phyloP scores from a whole-genome alignment of 139 green algal species.

The Pseudopediastrum boryanum region DNA sequence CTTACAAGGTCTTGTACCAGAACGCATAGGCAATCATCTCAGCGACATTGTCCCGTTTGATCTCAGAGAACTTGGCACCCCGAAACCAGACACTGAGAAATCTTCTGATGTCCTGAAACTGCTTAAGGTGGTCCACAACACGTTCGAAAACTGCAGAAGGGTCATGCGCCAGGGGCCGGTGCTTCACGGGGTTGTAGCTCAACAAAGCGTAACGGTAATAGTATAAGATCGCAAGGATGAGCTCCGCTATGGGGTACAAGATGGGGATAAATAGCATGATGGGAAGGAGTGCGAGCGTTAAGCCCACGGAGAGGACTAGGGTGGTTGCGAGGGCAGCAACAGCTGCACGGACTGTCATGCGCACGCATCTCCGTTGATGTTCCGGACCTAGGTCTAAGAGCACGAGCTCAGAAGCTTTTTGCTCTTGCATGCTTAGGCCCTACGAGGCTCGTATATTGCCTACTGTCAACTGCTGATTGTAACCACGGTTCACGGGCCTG shows the following conservation, averaged over 20 bases:
- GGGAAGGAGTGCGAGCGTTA: no score
- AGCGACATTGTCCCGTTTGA: constrained; percentile 44
- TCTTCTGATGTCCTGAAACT: constrained; percentile 12
- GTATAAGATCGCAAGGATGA: constrained; percentile 17
- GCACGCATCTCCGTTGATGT: no score
- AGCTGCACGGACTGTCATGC: no score
- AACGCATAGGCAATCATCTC: constrained; percentile 52
- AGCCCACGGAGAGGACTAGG: no score
- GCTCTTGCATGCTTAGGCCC: no score
- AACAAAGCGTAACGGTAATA: constrained; percentile 8
- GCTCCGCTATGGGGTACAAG: constrained; percentile 24
- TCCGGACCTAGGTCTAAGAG: no score
- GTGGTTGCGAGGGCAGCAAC: no score
- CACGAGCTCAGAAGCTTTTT: no score
- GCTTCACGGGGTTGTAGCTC: constrained; percentile 25
- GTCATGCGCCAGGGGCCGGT: constrained; percentile 26
- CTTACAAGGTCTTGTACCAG: constrained; percentile 19
- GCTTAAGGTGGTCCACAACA: constrained; percentile 18
- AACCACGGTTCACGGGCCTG: no score
- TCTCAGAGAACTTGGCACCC: constrained; percentile 7
- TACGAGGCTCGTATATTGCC: no score
- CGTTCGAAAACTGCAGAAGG: background rate
- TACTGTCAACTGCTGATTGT: no score
- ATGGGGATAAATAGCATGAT: no score
- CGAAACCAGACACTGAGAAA: constrained; percentile 35